Conservation (phyloP, 192 early-diverging fungal species). For the Coemansia sp. region DNA sequence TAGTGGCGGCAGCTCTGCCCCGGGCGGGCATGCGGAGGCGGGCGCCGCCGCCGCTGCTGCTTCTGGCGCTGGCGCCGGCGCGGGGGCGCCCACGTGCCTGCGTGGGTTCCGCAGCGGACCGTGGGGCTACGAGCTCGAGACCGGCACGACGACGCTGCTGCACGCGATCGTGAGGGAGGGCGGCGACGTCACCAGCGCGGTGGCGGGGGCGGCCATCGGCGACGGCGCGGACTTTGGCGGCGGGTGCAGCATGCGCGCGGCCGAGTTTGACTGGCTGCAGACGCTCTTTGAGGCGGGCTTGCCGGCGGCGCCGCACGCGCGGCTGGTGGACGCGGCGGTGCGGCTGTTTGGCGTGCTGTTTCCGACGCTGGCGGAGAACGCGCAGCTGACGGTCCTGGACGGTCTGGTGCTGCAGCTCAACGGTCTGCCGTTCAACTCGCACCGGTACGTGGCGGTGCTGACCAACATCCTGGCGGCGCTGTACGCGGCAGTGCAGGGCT, state of each 20-base stretch:
- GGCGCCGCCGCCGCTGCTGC: not conserved
- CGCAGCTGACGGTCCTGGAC: slow-evolving; percentile 77
- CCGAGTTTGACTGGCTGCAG: slow-evolving; percentile 31
- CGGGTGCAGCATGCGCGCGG: slow-evolving; percentile 1
- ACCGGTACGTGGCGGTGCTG: slow-evolving; percentile 70
- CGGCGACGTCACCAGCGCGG: not conserved
- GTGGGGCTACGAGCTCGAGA: slow-evolving; percentile 46
- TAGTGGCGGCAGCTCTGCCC: not conserved
- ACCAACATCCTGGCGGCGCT: slow-evolving; percentile 75
- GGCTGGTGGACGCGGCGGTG: slow-evolving; percentile 75
- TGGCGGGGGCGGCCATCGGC: not conserved
- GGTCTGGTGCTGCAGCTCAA: slow-evolving; percentile 63
- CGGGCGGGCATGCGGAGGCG: not conserved
- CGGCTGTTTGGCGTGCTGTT: slow-evolving; percentile 75
- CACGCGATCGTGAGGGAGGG: not conserved
- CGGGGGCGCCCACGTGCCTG: not conserved
- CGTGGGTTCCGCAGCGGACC: slow-evolving; percentile 21
- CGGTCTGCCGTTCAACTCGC: slow-evolving; percentile 60
- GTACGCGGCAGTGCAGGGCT: slow-evolving; percentile 53
- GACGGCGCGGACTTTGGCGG: slow-evolving; percentile 16
- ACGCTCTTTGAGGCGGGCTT: not conserved
- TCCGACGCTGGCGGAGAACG: slow-evolving; percentile 58
- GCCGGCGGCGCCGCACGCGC: slow-evolving; percentile 17
- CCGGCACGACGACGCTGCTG: slow-evolving; percentile 38
- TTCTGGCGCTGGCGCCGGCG: not conserved